Percentiles rank a stretch among this genome's conserved stretches.
Evolutionary conservation across 257 asterid genomes (phyloP).

Genomic region (Osmanthus fragrans): DNA sequence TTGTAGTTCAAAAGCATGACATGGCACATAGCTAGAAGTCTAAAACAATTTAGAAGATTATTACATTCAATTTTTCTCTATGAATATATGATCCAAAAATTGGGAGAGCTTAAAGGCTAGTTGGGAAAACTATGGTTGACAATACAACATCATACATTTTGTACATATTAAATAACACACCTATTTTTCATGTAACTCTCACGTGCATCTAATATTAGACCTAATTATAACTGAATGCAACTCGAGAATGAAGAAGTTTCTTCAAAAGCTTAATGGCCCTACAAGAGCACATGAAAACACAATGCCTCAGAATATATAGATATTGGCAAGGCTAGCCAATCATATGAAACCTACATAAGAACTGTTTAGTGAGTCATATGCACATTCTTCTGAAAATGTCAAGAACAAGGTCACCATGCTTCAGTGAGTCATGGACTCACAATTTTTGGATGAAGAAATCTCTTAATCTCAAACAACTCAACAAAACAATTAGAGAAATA

Average conservation of each 20-base stretch:
- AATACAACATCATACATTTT: not conserved
- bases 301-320: not conserved
- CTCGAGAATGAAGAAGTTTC: not conserved
- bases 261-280: not conserved
- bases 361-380: not conserved
- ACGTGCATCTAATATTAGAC: not conserved
- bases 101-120: not conserved
- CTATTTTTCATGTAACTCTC: not conserved
- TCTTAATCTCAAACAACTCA: not conserved
- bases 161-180: not conserved
- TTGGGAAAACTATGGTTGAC: not conserved
- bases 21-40: not conserved
- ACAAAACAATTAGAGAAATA: not conserved
- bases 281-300: not conserved
- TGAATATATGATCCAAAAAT: not conserved
- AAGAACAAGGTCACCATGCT: not conserved
- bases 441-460: not conserved
- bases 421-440: not conserved
- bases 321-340: not conserved
- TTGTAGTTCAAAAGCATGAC: not conserved
- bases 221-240: not conserved
- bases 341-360: not conserved
- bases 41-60: not conserved
- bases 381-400: not conserved
- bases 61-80: not conserved